Conservation (phyloP, 2,329 filamentous ascomycete species). For the Apiospora phragmitis region DNA sequence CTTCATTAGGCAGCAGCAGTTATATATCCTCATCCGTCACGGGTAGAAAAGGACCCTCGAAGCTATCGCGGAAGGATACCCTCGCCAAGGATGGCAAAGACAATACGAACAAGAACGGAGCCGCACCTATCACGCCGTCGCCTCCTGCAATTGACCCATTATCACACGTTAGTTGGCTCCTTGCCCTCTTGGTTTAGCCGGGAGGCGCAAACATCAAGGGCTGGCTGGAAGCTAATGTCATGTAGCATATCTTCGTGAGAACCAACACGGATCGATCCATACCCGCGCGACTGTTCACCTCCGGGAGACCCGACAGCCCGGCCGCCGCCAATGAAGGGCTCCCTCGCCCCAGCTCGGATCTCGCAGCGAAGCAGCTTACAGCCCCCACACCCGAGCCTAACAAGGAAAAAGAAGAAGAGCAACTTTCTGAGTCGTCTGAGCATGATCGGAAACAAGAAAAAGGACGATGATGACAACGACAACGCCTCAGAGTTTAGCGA, state of each 20-base stretch:
- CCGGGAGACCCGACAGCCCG: constrained; percentile 47
- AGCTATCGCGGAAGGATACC: constrained; percentile 26
- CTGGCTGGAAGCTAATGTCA: constrained; percentile 11
- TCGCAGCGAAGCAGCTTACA: constrained; percentile 26
- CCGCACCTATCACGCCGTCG: constrained; percentile 15
- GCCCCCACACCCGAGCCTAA: constrained; percentile 37
- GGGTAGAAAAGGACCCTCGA: constrained; percentile 25
- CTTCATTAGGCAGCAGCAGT: constrained; percentile 24
- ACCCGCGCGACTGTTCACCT: constrained; percentile 50
- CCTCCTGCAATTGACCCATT: constrained; percentile 62
- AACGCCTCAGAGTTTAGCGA: constrained; percentile 71
- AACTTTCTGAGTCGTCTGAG: constrained; percentile 84
- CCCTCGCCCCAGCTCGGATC: constrained; percentile 43
- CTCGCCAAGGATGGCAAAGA: constrained; percentile 26
- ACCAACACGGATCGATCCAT: constrained; percentile 35
- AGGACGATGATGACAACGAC: constrained; percentile 52
- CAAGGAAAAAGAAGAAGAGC: constrained; percentile 74
- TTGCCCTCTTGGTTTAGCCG: constrained; percentile 12
- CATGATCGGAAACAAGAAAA: constrained; percentile 80
- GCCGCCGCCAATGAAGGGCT: constrained; percentile 45
- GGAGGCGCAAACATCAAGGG: neutral
- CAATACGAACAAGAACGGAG: constrained; percentile 19
- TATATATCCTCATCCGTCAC: constrained; percentile 17
- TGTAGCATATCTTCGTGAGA: constrained; percentile 46
- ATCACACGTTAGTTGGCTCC: constrained; percentile 57